Conservation (phyloP, 83 land plant genomes). For the Diphasiastrum complanatum region DNA sequence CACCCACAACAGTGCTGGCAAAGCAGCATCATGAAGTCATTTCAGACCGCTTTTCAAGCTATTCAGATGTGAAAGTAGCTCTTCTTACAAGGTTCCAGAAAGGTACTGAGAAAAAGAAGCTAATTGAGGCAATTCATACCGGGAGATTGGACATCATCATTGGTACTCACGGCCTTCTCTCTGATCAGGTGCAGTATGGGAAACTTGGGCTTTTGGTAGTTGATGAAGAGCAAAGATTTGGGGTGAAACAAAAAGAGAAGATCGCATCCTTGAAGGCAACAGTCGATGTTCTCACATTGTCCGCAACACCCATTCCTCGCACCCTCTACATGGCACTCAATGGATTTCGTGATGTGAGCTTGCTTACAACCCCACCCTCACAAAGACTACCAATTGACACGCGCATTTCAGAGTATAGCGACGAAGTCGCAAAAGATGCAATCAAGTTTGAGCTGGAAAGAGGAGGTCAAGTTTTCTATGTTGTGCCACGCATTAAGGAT, state of each 20-base stretch:
- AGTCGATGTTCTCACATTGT: slow-evolving; percentile 93
- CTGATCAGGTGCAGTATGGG: slow-evolving; percentile 65
- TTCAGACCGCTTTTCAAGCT: slow-evolving; percentile 61
- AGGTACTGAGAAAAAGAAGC: slow-evolving; percentile 61
- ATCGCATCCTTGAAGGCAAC: slow-evolving; percentile 89
- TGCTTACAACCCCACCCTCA: slow-evolving; percentile 95
- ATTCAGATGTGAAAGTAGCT: slow-evolving; percentile 64
- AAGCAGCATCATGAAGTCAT: slow-evolving; percentile 86
- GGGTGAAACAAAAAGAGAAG: slow-evolving; percentile 94
- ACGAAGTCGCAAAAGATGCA: slow-evolving; percentile 60
- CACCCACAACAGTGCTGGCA: slow-evolving; percentile 94
- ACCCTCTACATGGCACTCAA: slow-evolving; percentile 90
- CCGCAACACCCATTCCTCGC: slow-evolving; percentile 97
- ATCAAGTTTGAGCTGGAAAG: slow-evolving; percentile 77
- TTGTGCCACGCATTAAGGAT: slow-evolving; percentile 91
- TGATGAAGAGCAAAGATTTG: slow-evolving; percentile 99
- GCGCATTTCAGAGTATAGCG: slow-evolving; percentile 55
- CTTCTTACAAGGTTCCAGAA: slow-evolving; percentile 96
- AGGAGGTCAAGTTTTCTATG: slow-evolving; percentile 93
- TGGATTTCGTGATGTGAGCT: slow-evolving; percentile 98
- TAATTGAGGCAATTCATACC: slow-evolving; percentile 52
- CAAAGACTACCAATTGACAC: slow-evolving; percentile 90
- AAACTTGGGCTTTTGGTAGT: slow-evolving; percentile 90
- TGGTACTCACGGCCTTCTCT: slow-evolving; percentile 93
- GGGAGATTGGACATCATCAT: slow-evolving; percentile 72